phyloP scores from a whole-genome alignment of 345 rosid species.

The Populus deltoides region DNA sequence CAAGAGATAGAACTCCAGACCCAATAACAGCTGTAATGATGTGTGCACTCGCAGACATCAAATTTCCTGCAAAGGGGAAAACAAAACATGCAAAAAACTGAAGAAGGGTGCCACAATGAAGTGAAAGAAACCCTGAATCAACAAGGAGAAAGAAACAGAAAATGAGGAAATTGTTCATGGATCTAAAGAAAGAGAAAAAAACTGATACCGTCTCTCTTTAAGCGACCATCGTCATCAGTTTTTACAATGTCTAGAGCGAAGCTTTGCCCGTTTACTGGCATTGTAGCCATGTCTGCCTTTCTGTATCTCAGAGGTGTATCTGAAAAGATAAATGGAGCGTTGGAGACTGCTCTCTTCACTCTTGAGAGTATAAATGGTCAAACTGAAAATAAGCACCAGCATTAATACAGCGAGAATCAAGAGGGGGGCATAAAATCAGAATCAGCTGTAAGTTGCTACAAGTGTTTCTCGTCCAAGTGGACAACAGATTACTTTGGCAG shows the following conservation, averaged over 20 bases:
- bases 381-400: too few relatives aligned
- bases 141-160: neutral
- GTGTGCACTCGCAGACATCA: conserved; percentile 12
- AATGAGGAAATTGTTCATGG: neutral
- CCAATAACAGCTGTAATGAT: conserved; percentile 25
- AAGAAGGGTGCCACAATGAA: neutral
- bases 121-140: neutral
- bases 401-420: too few relatives aligned
- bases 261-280: neutral
- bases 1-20: conserved; percentile 16
- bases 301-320: neutral
- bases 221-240: conserved; percentile 10
- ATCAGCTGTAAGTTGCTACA: too few relatives aligned
- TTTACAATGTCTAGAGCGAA: neutral
- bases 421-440: too few relatives aligned
- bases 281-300: neutral
- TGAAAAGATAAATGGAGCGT: too few relatives aligned
- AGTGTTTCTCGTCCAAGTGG: too few relatives aligned
- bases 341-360: too few relatives aligned
- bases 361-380: too few relatives aligned
- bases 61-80: neutral
- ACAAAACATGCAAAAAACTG: neutral
- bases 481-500: too few relatives aligned
- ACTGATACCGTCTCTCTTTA: neutral
- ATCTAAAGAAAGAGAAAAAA: neutral